Conservation (phyloP, 2,329 filamentous ascomycete genomes). For the Hymenotorrendiella dingleyae region DNA sequence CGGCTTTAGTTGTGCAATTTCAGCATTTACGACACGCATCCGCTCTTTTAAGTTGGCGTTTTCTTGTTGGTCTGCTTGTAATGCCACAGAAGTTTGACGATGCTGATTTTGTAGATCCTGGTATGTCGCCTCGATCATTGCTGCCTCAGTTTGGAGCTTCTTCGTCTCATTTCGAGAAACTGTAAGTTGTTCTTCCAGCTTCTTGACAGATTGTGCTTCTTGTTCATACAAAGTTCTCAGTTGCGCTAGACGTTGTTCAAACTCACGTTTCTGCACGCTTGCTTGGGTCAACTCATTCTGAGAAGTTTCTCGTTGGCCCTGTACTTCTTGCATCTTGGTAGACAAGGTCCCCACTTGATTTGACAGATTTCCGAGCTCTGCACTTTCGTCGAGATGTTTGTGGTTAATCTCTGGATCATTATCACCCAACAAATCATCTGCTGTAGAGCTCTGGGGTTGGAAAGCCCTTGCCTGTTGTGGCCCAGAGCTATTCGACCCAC, state of each 20-base stretch:
- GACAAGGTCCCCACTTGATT: conserved; percentile 90
- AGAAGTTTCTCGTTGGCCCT: conserved; percentile 69
- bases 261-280: conserved; percentile 82
- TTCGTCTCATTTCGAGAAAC: conserved; percentile 72
- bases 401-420: conserved; percentile 83
- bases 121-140: conserved; percentile 73
- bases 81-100: conserved; percentile 63
- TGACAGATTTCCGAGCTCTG: conserved; percentile 89
- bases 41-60: conserved; percentile 81
- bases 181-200: conserved; percentile 76
- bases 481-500: conserved; percentile 39
- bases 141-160: conserved; percentile 78
- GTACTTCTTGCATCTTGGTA: conserved; percentile 90
- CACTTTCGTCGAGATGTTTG: conserved; percentile 81
- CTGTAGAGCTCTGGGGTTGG: conserved; percentile 40
- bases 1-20: conserved; percentile 78
- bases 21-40: conserved; percentile 75
- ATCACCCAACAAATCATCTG: conserved; percentile 87
- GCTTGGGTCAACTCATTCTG: conserved; percentile 80
- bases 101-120: conserved; percentile 81
- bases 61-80: conserved; percentile 85
- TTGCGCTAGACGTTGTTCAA: conserved; percentile 82
- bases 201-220: conserved; percentile 80
- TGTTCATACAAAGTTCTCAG: conserved; percentile 87
- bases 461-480: conserved; percentile 31